Percentiles rank a stretch among this genome's conserved stretches.
These are phyloP conservation scores for Leishmania tarentolae DNA, from an alignment of 208 protist species.

Conservation along the genomic window DNA sequence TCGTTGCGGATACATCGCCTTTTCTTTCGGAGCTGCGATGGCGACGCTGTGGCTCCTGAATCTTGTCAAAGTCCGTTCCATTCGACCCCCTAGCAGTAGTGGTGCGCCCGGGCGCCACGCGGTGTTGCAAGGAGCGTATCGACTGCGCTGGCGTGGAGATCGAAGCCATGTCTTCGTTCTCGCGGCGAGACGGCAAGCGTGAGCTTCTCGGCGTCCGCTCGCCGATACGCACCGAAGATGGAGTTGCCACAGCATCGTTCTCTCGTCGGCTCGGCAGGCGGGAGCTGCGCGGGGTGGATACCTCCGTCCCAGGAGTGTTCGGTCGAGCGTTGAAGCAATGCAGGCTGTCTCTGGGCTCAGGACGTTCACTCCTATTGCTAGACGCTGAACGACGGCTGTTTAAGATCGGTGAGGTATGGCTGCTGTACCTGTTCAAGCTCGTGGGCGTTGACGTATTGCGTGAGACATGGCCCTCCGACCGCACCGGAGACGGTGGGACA, in stretches of 20 bases:
- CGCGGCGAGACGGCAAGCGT: conserved; percentile 31
- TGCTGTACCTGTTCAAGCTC: conserved; percentile 35
- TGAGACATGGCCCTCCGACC: neutral
- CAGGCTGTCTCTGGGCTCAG: conserved; percentile 9
- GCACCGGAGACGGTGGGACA: conserved; percentile 28
- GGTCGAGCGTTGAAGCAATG: conserved; percentile 5
- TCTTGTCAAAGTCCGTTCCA: conserved; percentile 9
- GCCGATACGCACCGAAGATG: conserved; percentile 23
- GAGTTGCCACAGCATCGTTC: conserved; percentile 25
- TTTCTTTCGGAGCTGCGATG: conserved; percentile 15
- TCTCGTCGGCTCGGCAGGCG: conserved; percentile 34
- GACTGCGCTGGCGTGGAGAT: conserved; percentile 35
- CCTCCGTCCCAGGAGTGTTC: conserved; percentile 14
- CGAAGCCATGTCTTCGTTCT: conserved; percentile 29
- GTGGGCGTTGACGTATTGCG: conserved; percentile 17
- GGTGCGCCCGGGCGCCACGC: conserved; percentile 23
- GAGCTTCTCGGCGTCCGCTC: conserved; percentile 39
- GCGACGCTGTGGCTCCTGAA: conserved; percentile 10
- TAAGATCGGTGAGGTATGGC: conserved; percentile 3
- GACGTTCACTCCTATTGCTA: conserved; percentile 25
- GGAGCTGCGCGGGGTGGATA: conserved; percentile 31
- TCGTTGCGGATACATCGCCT: neutral
- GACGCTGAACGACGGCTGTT: conserved; percentile 15
- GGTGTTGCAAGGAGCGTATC: conserved; percentile 35
- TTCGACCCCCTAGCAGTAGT: neutral